Evolutionary conservation across 805 yeast genomes (phyloP).

Genomic region (Danielozyma ontarioensis): DNA sequence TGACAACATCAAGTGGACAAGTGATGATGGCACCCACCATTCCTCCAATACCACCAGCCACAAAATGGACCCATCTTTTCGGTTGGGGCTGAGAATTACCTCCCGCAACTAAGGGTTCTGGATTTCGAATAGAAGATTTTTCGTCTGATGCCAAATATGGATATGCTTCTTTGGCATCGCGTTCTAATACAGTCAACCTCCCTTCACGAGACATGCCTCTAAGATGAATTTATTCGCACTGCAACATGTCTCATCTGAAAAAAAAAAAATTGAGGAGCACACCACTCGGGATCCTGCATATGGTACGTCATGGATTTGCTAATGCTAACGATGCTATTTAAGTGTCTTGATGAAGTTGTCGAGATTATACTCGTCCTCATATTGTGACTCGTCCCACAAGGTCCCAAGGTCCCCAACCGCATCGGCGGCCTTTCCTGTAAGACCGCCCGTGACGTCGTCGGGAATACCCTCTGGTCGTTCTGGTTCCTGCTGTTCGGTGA

Average conservation of each 20-base stretch:
- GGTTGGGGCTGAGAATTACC: slow-evolving; percentile 11
- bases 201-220: slow-evolving; percentile 1
- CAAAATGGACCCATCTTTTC: slow-evolving; percentile 65
- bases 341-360: slow-evolving; percentile 86
- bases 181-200: slow-evolving; percentile 26
- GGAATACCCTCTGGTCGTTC: slow-evolving; percentile 31
- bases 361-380: slow-evolving; percentile 93
- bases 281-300: too few species aligned
- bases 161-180: slow-evolving; percentile 54
- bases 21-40: slow-evolving; percentile 96
- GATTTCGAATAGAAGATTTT: slow-evolving; percentile 48
- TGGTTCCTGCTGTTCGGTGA: slow-evolving; percentile 24
- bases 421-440: slow-evolving; percentile 70
- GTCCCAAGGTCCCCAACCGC: slow-evolving; percentile 88
- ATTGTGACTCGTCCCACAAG: slow-evolving; percentile 94
- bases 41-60: slow-evolving; percentile 93
- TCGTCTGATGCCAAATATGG: slow-evolving; percentile 71
- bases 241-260: too few species aligned
- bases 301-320: too few species aligned
- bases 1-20: slow-evolving; percentile 93
- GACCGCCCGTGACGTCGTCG: slow-evolving; percentile 69
- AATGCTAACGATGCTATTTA: slow-evolving; percentile 24
- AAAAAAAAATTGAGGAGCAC: too few species aligned
- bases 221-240: too few species aligned
- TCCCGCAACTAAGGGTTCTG: slow-evolving; percentile 20